A percentile compares a stretch with the other conserved stretches of the same genome.
phyloP scores from a whole-genome alignment of 2,329 filamentous ascomycete species.

The Escovopsis weberi region DNA sequence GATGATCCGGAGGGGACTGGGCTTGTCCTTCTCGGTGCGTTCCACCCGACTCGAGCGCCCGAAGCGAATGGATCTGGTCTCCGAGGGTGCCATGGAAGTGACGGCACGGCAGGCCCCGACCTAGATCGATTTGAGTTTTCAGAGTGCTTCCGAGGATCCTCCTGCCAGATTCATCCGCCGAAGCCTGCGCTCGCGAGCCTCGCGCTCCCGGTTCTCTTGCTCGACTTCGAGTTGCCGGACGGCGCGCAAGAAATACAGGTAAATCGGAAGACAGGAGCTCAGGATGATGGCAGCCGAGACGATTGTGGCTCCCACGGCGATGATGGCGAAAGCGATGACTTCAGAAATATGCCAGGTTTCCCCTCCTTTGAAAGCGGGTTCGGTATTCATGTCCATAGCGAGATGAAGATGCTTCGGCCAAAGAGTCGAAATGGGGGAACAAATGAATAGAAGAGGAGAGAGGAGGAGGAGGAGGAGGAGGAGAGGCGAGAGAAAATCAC shows the following conservation, averaged over 20 bases:
- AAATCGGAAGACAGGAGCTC: not conserved
- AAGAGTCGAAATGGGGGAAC: too few species aligned
- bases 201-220: not conserved
- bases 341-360: conserved; percentile 4
- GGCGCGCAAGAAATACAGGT: not conserved
- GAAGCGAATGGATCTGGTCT: conserved; percentile 13
- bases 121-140: not conserved
- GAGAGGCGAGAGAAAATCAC: not conserved
- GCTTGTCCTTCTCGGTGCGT: conserved; percentile 13
- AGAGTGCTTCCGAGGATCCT: not conserved
- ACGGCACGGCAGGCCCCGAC: not conserved
- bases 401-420: too few species aligned
- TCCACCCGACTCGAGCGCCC: conserved; percentile 17
- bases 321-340: conserved; percentile 2
- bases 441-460: not conserved
- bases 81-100: conserved; percentile 21
- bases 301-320: conserved; percentile 1
- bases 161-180: not conserved
- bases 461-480: not conserved
- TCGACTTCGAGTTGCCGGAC: not conserved
- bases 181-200: not conserved
- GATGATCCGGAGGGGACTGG: conserved; percentile 35
- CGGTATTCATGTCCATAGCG: not conserved
- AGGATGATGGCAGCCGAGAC: conserved; percentile 1
- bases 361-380: not conserved